Evolutionary conservation across 371 early-diverging fungal species (phyloP).

Genomic region (Rhizopus sp.): DNA sequence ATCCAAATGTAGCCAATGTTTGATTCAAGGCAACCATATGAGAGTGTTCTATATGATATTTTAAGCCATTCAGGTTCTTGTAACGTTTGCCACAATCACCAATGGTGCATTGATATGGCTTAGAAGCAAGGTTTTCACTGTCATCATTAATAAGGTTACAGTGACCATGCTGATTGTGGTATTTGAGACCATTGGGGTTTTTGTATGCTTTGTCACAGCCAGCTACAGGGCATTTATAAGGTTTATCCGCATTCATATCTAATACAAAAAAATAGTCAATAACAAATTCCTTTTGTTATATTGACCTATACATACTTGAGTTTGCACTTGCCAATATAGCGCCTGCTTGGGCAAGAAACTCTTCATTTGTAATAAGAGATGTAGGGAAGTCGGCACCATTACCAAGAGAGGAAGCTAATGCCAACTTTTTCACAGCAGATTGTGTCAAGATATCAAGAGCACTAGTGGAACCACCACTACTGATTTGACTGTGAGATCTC

Average conservation of each 20-base stretch:
- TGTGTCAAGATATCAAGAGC: slow-evolving; percentile 49
- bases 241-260: slow-evolving; percentile 62
- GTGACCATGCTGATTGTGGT: slow-evolving; percentile 92
- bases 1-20: slow-evolving; percentile 49
- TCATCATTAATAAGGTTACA: slow-evolving; percentile 49
- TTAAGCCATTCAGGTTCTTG: slow-evolving; percentile 95
- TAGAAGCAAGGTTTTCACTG: slow-evolving; percentile 54
- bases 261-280: not conserved
- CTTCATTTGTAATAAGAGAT: slow-evolving; percentile 43
- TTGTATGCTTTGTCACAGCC: slow-evolving; percentile 98
- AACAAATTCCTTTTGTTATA: not conserved
- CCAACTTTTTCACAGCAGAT: slow-evolving; percentile 48
- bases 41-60: slow-evolving; percentile 92
- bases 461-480: slow-evolving; percentile 18
- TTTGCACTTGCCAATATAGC: slow-evolving; percentile 47
- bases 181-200: slow-evolving; percentile 97
- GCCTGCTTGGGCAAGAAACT: slow-evolving; percentile 53
- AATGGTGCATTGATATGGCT: slow-evolving; percentile 73
- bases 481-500: slow-evolving; percentile 34
- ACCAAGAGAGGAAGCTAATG: slow-evolving; percentile 25
- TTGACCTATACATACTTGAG: slow-evolving; percentile 22
- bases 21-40: slow-evolving; percentile 64
- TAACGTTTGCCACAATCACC: slow-evolving; percentile 48
- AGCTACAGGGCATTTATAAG: slow-evolving; percentile 82
- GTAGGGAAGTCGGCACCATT: slow-evolving; percentile 26